Evolutionary conservation across 306 rosid genomes (phyloP), one percentile per base, ranked within the genome.

Genomic region (Chamaecrista fasciculata): DNA sequence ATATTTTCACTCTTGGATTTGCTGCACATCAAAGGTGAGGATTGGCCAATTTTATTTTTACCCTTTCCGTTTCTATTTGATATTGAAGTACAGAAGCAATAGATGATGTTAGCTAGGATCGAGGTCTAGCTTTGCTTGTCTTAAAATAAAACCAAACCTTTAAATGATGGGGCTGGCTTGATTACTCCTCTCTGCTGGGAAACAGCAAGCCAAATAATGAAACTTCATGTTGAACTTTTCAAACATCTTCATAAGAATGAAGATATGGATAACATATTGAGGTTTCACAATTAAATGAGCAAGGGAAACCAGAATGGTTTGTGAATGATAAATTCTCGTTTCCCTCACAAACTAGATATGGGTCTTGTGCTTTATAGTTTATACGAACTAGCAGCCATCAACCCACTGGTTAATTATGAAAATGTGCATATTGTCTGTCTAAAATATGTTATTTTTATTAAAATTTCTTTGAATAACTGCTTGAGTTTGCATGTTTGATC

Each of bases 1-100:
- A 93, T 83, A 79, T 88, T 69, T 93, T 93, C 80, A 80, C 88
- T 59, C 86, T 93, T 57, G 91, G 88, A 71, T 84, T 86, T 70
- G 84, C 86, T 62, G 71, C 84, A 53, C 70, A 59, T 68, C 91
- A 85, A 73, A 85, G 96, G 98, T 86, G 63, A 85, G 80, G 72
- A 72, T 56, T 73, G 44, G n/a, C n/a, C 60, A 49, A 73, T 68
- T 69, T 58, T 42, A 2, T 42, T 55, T 20, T 70, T 25, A 55
- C 12, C 14, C 14, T 28, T 62, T 16, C 58, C 26, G 20, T 14
- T 55, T 19, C 18, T 11, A 12, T 67, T 49, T 8, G 44, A 42
- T 75, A 55, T 77, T 52, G 19, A 50, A 31, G 69, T 44, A 42
- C 26, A 63, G 9, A 20, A 34, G 59, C 67, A 63, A 51, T 23